Conservation (phyloP, 371 early-diverging fungal genomes). For the Syncephalastrum monosporum region DNA sequence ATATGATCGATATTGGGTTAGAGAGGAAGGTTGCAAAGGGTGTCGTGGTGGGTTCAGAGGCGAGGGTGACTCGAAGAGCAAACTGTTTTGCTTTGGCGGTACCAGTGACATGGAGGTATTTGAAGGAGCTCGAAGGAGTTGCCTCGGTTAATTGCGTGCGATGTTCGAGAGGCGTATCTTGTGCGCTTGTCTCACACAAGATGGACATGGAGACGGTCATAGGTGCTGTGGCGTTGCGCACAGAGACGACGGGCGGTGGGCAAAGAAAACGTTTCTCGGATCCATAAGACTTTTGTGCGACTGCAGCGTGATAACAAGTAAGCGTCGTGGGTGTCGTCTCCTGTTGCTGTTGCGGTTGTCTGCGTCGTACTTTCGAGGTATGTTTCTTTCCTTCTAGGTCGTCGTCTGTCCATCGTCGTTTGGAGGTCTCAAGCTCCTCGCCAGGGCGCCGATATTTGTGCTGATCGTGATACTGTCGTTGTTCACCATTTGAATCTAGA, state of each 20-base stretch:
- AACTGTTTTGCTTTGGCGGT: conserved; percentile 82
- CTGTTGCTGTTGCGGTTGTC: conserved; percentile 5
- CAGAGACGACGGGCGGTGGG: conserved; percentile 80
- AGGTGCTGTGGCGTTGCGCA: conserved; percentile 24
- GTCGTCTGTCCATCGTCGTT: conserved; percentile 8
- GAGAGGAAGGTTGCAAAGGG: conserved; percentile 67
- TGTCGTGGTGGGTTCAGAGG: conserved; percentile 32
- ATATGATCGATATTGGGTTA: conserved; percentile 74
- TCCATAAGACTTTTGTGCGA: conserved; percentile 90
- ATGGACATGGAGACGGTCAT: conserved; percentile 63
- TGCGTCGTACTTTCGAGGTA: conserved; percentile 12
- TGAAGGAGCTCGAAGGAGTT: conserved; percentile 38
- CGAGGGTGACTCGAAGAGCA: conserved; percentile 52
- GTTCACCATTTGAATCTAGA: conserved; percentile 29
- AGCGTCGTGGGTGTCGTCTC: conserved; percentile 42
- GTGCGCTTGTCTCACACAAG: conserved; percentile 36
- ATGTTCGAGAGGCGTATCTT: too few relatives aligned
- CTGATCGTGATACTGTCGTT: neutral
- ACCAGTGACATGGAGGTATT: conserved; percentile 75
- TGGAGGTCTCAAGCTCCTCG: neutral
- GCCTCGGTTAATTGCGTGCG: conserved; percentile 23
- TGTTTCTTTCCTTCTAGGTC: conserved; percentile 6
- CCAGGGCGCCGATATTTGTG: neutral
- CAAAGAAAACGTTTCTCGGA: conserved; percentile 86
- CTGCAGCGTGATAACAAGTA: conserved; percentile 65